Evolutionary conservation across 768 basidiomycete species (phyloP), one percentile per base, ranked within the genome.

Genomic region (Cubamyces sp.): DNA sequence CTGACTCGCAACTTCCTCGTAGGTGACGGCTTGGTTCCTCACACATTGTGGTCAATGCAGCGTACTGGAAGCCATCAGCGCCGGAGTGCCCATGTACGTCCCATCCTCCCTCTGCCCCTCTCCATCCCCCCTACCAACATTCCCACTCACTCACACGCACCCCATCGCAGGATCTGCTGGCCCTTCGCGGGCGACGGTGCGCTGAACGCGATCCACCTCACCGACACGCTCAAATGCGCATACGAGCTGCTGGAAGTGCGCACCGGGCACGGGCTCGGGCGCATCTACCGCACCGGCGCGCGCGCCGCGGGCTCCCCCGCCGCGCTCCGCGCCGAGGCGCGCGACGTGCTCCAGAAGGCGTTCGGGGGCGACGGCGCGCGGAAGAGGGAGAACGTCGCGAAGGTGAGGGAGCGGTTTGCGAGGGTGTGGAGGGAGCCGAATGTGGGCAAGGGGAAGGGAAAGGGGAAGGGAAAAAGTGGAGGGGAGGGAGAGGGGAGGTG

Each of bases 191-290:
- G 57, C 47, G 69, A 72, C 52, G 69, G 70, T 50, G 64, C 71
- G 6, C 30, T 57, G 21, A 72, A 72, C 55, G 56, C 64, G 25
- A 54, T 69, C 19, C 59, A 65, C 46, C 59, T 68, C 45, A 65
- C 68, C 23, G 64, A 67, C 23, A 64, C 62, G 51, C 65, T 69
- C 45, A 53, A 66, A 40, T 61, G 69, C 47, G 71, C 68, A n/a
- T 72, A 69, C 59, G 68, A 72, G 64, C 68, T 72, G 14, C 56
- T 72, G 48, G 69, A 72, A 53, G 68, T 69, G 43, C 67, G 50
- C 40, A 65, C 57, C 14, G 64, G 64, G 3, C 34, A 60, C 47
- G 64, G 67, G 9, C 56, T 63, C 40, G 59, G 53, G 61, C 64
- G 64, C 39, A 55, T 65, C 28, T 61, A 65, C 55, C 64, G 67